Conservation (phyloP, 192 early-diverging fungal species). For the Coemansia sp. region DNA sequence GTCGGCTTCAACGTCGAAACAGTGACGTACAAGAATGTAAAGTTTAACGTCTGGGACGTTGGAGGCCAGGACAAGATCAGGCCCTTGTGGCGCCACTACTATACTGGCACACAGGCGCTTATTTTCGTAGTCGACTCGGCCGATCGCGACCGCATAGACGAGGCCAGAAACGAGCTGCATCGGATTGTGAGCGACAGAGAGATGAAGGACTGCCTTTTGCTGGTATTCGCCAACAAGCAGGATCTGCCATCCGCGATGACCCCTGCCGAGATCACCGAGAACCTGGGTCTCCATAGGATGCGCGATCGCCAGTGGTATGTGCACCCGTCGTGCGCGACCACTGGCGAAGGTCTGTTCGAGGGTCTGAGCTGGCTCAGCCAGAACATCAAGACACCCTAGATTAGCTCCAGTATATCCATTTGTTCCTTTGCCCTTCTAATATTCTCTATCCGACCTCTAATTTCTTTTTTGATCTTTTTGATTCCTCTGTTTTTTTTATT, state of each 20-base stretch:
- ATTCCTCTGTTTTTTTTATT: conserved; percentile 4
- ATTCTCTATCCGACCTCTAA: conserved; percentile 5
- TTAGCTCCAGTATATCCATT: neutral
- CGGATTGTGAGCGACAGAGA: conserved; percentile 78
- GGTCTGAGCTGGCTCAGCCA: conserved; percentile 84
- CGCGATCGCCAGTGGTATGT: conserved; percentile 91
- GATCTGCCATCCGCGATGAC: conserved; percentile 83
- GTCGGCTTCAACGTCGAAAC: conserved; percentile 84
- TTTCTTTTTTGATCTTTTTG: conserved; percentile 3
- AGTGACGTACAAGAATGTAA: conserved; percentile 82
- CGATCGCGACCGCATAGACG: conserved; percentile 82
- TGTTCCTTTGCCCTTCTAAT: conserved; percentile 7
- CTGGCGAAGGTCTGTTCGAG: conserved; percentile 80
- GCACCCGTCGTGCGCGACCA: conserved; percentile 78
- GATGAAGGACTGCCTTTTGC: conserved; percentile 78
- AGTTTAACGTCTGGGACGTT: conserved; percentile 82
- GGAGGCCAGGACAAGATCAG: conserved; percentile 92
- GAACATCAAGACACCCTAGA: conserved; percentile 65
- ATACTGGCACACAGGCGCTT: conserved; percentile 77
- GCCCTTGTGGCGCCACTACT: conserved; percentile 83
- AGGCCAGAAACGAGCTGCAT: conserved; percentile 79
- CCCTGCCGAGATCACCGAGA: conserved; percentile 90
- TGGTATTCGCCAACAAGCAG: conserved; percentile 85
- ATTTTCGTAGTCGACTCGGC: conserved; percentile 88
- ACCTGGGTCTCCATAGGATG: conserved; percentile 81